A percentile compares a stretch with the other conserved stretches of the same genome.
phyloP scores from a whole-genome alignment of 768 basidiomycete genomes.

The Dacryopinax primogenitus region DNA sequence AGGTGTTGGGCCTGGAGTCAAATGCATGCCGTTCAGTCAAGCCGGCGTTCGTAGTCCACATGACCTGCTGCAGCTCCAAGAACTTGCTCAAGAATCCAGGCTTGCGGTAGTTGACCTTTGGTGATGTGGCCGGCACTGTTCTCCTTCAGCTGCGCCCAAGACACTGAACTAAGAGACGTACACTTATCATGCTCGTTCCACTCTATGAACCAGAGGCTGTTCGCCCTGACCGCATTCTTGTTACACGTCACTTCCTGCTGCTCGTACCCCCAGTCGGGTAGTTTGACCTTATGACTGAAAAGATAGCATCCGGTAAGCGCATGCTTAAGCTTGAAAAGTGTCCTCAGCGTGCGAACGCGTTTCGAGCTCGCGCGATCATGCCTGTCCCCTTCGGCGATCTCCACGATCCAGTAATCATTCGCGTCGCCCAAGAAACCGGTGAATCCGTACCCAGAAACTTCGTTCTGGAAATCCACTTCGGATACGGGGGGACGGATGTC shows the following conservation, averaged over 20 bases:
- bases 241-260: slow-evolving; percentile 99
- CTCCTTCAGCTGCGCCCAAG: not conserved
- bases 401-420: slow-evolving; percentile 87
- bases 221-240: slow-evolving; percentile 80
- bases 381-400: slow-evolving; percentile 59
- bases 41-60: slow-evolving; percentile 96
- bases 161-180: slow-evolving; percentile 31
- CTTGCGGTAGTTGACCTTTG: slow-evolving; percentile 78
- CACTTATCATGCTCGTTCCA: slow-evolving; percentile 61
- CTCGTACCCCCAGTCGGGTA: slow-evolving; percentile 95
- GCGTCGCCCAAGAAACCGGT: slow-evolving; percentile 72
- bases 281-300: slow-evolving; percentile 94
- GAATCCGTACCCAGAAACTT: slow-evolving; percentile 90
- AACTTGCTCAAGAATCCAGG: slow-evolving; percentile 88
- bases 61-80: slow-evolving; percentile 78
- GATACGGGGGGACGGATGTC: slow-evolving; percentile 88
- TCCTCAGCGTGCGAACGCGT: slow-evolving; percentile 65
- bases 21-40: slow-evolving; percentile 88
- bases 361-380: slow-evolving; percentile 54
- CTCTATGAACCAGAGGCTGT: slow-evolving; percentile 91
- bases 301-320: slow-evolving; percentile 84
- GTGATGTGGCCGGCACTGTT: slow-evolving; percentile 56
- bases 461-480: slow-evolving; percentile 98
- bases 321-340: slow-evolving; percentile 73
- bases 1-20: slow-evolving; percentile 82